Base-by-base conservation (phyloP, 163 green algal genomes). In the Prototheca wickerhamii region DNA sequence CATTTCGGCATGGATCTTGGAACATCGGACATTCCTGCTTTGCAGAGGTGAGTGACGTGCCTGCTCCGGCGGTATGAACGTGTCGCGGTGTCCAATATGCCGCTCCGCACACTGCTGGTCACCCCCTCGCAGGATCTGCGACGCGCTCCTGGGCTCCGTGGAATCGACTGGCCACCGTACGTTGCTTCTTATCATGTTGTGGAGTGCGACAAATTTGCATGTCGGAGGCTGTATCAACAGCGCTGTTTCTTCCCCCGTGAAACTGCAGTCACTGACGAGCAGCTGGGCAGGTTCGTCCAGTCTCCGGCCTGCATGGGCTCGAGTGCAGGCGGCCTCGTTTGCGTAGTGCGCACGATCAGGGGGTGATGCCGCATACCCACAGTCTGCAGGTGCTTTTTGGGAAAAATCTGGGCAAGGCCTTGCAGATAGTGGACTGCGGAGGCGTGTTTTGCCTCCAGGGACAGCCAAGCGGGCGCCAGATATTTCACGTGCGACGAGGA, bases 351-450 rank as follows among this genome's bases (percentile, higher is more conserved):
- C 37, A 44, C 15, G 37, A 21, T 44, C 37, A 10, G 12, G 40
- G 40, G 40, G 40, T 49, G 40, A 49, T 49, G 12, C 40, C 40
- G 40, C 15, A 10, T 15, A 10, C 40, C 18, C 23, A 56, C 78
- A 91, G 82, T 53, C 33, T 94, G 28, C 40, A 84, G 55, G 63
- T 90, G 50, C 61, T 95, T 6, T 86, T 85, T 51, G 86, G 84
- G 55, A 86, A 84, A 34, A 87, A 87, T 58, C 75, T 87, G 17
- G 43, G 52, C 6, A 88, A 89, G 61, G 84, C 85, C 0, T 64
- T 94, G 29, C 65, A 86, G 53, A 77, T 95, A 3, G 62, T 95
- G 2, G 87, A 95, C 44, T 52, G 76, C 17, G 67, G 76, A 0
- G 79, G 73, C 21, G 85, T 95, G 12, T 68, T 73, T 30, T 86